Base-by-base conservation (phyloP, 2,329 filamentous ascomycete species). In the Calonectria hawksworthii region DNA sequence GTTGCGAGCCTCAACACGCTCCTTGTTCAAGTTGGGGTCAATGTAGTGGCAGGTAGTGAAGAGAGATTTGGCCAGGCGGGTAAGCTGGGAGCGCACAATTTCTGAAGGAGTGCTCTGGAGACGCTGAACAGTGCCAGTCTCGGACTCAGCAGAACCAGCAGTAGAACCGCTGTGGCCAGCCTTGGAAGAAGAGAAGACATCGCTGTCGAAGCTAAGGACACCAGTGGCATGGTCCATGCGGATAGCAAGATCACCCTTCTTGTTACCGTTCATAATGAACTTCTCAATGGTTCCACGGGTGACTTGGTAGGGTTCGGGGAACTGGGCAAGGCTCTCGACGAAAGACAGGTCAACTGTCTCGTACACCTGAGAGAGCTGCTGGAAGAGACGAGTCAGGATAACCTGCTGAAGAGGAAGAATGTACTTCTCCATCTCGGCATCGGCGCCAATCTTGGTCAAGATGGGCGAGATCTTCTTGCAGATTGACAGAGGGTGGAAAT, bases 251-350 rank as follows among this genome's bases (percentile, higher is more conserved):
- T 99, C 97, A 72, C 97, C 97, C 92, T 99, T 99, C 93, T 99
- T 99, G 92, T 98, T 99, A 77, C 97, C 97, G 86, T 99, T 99
- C 97, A 99, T 99, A 90, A 99, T 99, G 90, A 99, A 99, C 89
- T 99, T 99, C 90, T 99, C 97, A 79, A 99, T 98, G 76, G 95
- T 98, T 79, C 94, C 93, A 69, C 94, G 93, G 77, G 92, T 94
- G 79, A 99, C 96, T 87, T 98, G 94, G 91, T 98, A 99, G 52
- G 97, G 95, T 84, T 98, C 96, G 13, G 97, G 97, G 90, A 99
- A 99, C 83, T 97, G 92, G 76, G 97, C 97, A 70, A 99, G 94
- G 82, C 95, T 93, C 85, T 98, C 94, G 61, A 99, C 96, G 82
- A 99, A 99, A 81, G 92, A 92, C 75, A 99, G 91, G 85, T 99